Base-by-base conservation (phyloP, 2,329 filamentous ascomycete species). In the Coniosporium tulheliwenetii region DNA sequence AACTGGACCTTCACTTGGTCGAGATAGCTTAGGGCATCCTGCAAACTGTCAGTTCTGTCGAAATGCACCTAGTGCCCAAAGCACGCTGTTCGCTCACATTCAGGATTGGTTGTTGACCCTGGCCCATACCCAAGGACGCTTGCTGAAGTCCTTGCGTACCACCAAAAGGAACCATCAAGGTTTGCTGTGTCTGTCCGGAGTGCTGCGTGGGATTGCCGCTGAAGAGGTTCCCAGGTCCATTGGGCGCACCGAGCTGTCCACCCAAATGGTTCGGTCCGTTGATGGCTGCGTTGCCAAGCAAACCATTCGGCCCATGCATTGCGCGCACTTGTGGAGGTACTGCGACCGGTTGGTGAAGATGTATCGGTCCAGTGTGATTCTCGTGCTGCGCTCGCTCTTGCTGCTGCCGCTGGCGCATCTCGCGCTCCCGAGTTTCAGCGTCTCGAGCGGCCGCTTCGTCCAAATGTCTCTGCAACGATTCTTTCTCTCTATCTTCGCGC, bases 1-100 rank as follows among this genome's bases (percentile, higher is more conserved):
- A 98, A 98, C 55, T 94, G 87, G 26, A 96, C 87, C 62, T 98
- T 98, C 47, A 98, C 91, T 61, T 96, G 91, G 56, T 98, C 91
- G 16, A 98, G 75, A 56, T 98, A 98, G 53, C 86, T 95, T 36
- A 98, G 71, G 30, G 91, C 91, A 62, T 84, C 79, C 71, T 77
- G 19, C n/a, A 31, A 16, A 15, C 37, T 31, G 19, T 41, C 33
- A 42, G 14, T 48, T 42, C n/a, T 41, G 45, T 8, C 16, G 29
- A 39, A 33, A 29, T 39, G 36, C 19, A 9, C 13, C 8, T 34
- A n/a, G 32, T 33, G 12, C 12, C 5, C 32, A 35, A 35, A 35
- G 32, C 8, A 15, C 32, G 32, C 8, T 3, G 12, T n/a, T 35
- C 32, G 47, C 73, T 64, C 61, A 77, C 74, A 58, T 83, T 83